Percentiles rank a stretch among this genome's conserved stretches.
Evolutionary conservation across 768 basidiomycete genomes (phyloP).

Genomic region (Auricularia cornea): DNA sequence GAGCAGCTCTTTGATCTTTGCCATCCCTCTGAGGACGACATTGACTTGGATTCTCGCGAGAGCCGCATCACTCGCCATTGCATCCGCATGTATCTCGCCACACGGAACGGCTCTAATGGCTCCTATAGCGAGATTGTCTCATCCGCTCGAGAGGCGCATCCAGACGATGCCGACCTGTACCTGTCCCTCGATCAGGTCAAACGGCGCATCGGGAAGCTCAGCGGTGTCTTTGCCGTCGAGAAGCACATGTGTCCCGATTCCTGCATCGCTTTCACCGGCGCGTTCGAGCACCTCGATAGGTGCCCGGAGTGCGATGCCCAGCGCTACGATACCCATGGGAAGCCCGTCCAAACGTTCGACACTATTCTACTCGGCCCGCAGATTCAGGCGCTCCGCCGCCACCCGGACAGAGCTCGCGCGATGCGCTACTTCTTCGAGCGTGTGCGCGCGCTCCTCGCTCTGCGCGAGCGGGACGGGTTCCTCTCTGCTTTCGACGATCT

Average conservation of each 20-base stretch:
- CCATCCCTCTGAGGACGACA: background rate
- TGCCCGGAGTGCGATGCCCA: slow-evolving; percentile 28
- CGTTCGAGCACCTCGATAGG: slow-evolving; percentile 17
- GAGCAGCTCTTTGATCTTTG: background rate
- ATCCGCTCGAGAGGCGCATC: too few relatives aligned
- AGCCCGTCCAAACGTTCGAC: slow-evolving; percentile 17
- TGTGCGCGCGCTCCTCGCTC: background rate
- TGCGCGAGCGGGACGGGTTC: too few relatives aligned
- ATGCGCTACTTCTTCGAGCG: slow-evolving; percentile 18
- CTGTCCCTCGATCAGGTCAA: slow-evolving; percentile 25
- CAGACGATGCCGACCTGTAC: too few relatives aligned
- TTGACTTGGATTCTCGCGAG: background rate
- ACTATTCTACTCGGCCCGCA: slow-evolving; percentile 38
- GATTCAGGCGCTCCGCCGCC: slow-evolving; percentile 30
- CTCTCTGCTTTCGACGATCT: slow-evolving; percentile 18
- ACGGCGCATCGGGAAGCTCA: slow-evolving; percentile 20
- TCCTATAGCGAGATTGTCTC: too few relatives aligned
- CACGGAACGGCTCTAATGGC: too few relatives aligned
- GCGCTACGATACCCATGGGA: slow-evolving; percentile 16
- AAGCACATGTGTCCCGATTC: slow-evolving; percentile 37
- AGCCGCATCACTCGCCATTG: too few relatives aligned
- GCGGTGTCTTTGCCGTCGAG: slow-evolving; percentile 26
- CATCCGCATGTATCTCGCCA: too few relatives aligned
- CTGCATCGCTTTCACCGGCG: slow-evolving; percentile 35
- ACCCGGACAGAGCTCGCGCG: slow-evolving; percentile 12